Evolutionary conservation across 2,329 filamentous ascomycete genomes (phyloP).

Genomic region (Anthostomella pinea): DNA sequence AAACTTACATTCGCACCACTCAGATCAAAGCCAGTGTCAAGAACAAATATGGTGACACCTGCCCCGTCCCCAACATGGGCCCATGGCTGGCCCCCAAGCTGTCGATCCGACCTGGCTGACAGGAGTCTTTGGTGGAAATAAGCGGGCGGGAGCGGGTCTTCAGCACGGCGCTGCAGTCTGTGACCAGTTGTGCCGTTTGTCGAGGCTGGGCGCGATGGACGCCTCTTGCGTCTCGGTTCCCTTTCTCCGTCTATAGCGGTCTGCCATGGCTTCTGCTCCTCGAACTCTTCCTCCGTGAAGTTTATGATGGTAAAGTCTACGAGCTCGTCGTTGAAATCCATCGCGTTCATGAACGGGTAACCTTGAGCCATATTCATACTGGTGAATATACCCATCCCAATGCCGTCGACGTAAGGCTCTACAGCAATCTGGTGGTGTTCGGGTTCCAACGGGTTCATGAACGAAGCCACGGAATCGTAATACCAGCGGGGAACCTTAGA

Average conservation of each 20-base stretch:
- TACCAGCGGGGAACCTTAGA: neutral
- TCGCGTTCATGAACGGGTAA: neutral
- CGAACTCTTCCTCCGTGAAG: neutral
- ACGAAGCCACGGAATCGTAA: neutral
- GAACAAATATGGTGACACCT: conserved; percentile 1
- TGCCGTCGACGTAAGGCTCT: neutral
- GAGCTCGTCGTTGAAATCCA: neutral
- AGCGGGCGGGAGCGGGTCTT: neutral
- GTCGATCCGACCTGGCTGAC: neutral
- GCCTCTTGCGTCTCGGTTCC: too few species aligned
- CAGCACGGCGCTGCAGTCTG: neutral
- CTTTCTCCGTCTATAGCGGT: too few species aligned
- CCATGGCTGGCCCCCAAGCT: neutral
- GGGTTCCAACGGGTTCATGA: conserved; percentile 1
- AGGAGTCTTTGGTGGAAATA: conserved; percentile 2
- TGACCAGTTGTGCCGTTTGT: neutral
- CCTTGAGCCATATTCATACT: neutral
- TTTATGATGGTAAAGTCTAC: neutral
- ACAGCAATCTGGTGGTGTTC: too few species aligned
- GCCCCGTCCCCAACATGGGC: neutral
- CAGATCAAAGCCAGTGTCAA: conserved; percentile 2
- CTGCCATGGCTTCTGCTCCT: too few species aligned
- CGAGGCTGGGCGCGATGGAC: neutral
- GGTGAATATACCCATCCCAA: neutral
- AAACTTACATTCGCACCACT: too few species aligned